Conservation (phyloP, 2,329 filamentous ascomycete genomes). For the Apiospora sp. region DNA sequence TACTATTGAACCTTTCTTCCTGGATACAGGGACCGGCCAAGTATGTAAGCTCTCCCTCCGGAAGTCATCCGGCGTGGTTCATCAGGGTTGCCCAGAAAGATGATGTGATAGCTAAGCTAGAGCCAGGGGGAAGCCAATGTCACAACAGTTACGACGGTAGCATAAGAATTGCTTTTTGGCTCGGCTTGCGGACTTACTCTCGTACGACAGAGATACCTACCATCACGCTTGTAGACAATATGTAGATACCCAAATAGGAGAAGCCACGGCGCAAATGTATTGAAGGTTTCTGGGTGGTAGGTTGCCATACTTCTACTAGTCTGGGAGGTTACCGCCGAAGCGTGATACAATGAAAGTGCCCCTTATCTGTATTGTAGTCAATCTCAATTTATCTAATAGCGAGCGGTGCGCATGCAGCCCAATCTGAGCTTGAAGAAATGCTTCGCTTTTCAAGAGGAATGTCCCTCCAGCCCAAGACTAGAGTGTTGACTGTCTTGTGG, state of each 20-base stretch:
- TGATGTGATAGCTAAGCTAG: neutral
- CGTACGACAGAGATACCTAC: too few relatives aligned
- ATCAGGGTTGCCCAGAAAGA: neutral
- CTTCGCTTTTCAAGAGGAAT: neutral
- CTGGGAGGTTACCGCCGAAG: neutral
- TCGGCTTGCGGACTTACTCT: neutral
- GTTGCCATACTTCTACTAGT: too few relatives aligned
- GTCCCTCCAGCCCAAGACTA: neutral
- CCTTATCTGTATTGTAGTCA: neutral
- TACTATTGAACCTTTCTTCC: conserved; percentile 1
- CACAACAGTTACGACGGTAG: neutral
- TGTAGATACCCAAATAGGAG: neutral
- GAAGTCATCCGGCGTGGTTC: neutral
- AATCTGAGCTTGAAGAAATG: neutral
- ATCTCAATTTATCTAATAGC: too few relatives aligned
- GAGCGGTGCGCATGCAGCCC: too few relatives aligned
- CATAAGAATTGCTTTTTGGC: neutral
- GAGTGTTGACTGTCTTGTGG: neutral
- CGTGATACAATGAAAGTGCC: neutral
- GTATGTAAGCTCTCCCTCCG: neutral
- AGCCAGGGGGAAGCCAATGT: too few relatives aligned
- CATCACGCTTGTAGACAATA: too few relatives aligned
- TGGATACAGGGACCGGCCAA: neutral
- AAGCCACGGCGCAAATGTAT: neutral
- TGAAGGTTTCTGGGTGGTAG: too few relatives aligned